phyloP scores from a whole-genome alignment of 495 filamentous ascomycete genomes.

The Xylona heveae region DNA sequence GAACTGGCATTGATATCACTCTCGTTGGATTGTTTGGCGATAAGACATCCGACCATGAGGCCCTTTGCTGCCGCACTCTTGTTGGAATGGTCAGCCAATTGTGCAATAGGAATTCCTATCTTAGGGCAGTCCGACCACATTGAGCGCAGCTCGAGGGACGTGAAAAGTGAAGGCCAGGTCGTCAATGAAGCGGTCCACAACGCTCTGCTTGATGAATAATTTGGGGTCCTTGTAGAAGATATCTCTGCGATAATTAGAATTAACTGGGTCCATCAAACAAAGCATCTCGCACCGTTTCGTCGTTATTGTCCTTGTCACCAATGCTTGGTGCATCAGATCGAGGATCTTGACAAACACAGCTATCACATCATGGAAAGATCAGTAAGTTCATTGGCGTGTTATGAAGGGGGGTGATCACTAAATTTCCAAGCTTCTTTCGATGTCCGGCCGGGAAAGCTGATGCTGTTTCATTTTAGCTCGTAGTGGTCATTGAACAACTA shows the following conservation, averaged over 20 bases:
- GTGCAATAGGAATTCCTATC: not conserved
- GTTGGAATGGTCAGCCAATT: not conserved
- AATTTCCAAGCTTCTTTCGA: constrained; percentile 44
- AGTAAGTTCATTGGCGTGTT: constrained; percentile 1
- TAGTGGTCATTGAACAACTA: too few relatives aligned
- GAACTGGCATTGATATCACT: constrained; percentile 8
- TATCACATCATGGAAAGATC: constrained; percentile 11
- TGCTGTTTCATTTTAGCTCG: too few relatives aligned
- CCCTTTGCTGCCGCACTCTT: constrained; percentile 57
- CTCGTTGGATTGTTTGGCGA: constrained; percentile 15
- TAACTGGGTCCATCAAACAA: not conserved
- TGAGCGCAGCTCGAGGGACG: constrained; percentile 35
- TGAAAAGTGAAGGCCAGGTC: constrained; percentile 64
- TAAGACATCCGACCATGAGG: constrained; percentile 34
- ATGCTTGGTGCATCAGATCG: constrained; percentile 44
- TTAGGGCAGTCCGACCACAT: constrained; percentile 30
- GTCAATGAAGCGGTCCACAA: constrained; percentile 63
- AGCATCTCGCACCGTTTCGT: constrained; percentile 45
- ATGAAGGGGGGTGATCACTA: constrained; percentile 19
- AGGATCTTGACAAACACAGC: constrained; percentile 45
- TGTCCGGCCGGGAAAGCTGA: constrained; percentile 36
- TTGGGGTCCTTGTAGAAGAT: constrained; percentile 77
- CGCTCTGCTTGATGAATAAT: constrained; percentile 52
- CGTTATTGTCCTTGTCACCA: constrained; percentile 36
- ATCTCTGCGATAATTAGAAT: constrained; percentile 32